Conservation (phyloP, 768 basidiomycete genomes). For the Termitomyces sp. region DNA sequence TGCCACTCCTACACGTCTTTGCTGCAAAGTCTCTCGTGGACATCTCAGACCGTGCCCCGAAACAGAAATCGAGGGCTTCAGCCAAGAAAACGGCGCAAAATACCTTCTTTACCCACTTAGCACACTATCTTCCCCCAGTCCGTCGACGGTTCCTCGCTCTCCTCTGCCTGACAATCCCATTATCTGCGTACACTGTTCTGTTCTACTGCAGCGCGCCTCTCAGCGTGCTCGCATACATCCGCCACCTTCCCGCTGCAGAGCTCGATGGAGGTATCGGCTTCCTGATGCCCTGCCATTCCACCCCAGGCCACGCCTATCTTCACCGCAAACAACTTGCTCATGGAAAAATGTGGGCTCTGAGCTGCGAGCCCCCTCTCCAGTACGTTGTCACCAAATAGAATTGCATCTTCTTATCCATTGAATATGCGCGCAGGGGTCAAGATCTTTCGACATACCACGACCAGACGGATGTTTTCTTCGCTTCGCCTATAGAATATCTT, state of each 20-base stretch:
- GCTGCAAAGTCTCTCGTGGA: slow-evolving; percentile 68
- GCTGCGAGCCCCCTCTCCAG: slow-evolving; percentile 90
- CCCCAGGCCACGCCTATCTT: slow-evolving; percentile 85
- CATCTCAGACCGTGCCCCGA: slow-evolving; percentile 18
- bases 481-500: slow-evolving; percentile 64
- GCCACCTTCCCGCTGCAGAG: slow-evolving; percentile 41
- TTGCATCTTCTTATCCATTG: background rate
- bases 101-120: background rate
- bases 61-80: slow-evolving; percentile 3
- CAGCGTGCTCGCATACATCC: slow-evolving; percentile 64
- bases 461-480: slow-evolving; percentile 81
- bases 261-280: slow-evolving; percentile 59
- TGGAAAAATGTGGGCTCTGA: slow-evolving; percentile 73
- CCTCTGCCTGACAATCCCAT: slow-evolving; percentile 51
- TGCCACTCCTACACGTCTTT: slow-evolving; percentile 79
- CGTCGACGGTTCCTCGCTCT: slow-evolving; percentile 30
- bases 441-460: slow-evolving; percentile 58
- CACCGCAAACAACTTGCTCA: slow-evolving; percentile 63
- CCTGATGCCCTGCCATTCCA: slow-evolving; percentile 96
- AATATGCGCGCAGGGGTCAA: slow-evolving; percentile 34
- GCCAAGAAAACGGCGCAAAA: background rate
- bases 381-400: slow-evolving; percentile 31
- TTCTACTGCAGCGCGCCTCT: slow-evolving; percentile 82
- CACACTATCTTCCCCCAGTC: slow-evolving; percentile 23
- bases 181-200: slow-evolving; percentile 61